Evolutionary conservation across 2,329 filamentous ascomycete species (phyloP), one percentile per base, ranked within the genome.

Genomic region (Fonsecaea pugnacius): DNA sequence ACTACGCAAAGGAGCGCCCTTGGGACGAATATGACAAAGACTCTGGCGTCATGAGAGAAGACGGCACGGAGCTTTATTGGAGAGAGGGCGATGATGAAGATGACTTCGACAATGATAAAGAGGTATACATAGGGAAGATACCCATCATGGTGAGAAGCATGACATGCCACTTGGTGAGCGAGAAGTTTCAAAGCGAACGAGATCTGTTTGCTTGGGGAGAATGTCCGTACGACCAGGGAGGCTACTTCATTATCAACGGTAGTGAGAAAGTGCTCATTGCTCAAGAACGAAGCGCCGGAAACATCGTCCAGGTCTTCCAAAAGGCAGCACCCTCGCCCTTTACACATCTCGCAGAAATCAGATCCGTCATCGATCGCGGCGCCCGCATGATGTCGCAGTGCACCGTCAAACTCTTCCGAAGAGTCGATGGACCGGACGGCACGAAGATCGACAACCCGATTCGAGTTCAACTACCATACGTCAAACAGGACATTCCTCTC

Each of bases 231-330:
- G 95, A 99, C 74, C 95, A 97, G 75, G 95, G 95, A 71, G 95
- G 95, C 70, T 99, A 99, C 79, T 99, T 99, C 75, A 92, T 99
- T 73, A 99, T 99, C 84, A 99, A 99, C 80, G 95, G 95, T 50
- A 96, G 91, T 78, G 95, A 99, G 76, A 99, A 99, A 83, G 95
- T 99, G 24, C 81, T 99, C 71, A 99, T 99, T 73, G 95, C 95
- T 1, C 95, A 99, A 77, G 95, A 99, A 78, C 90, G 95, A 67
- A 97, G 93, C 75, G 95, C 95, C 46, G 95, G 94, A 74, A 99
- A 99, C 75, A 99, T 98, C 64, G 95, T 99, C 4, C 95, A 99
- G 79, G 94, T 99, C 32, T 99, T 99, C 86, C 94, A 96, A 80
- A 99, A 99, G 82, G 92, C 94, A 0, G 86, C 89, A 71, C 92